Evolutionary conservation across 139 green algal genomes (phyloP).

Genomic region (Monoraphidium neglectum): DNA sequence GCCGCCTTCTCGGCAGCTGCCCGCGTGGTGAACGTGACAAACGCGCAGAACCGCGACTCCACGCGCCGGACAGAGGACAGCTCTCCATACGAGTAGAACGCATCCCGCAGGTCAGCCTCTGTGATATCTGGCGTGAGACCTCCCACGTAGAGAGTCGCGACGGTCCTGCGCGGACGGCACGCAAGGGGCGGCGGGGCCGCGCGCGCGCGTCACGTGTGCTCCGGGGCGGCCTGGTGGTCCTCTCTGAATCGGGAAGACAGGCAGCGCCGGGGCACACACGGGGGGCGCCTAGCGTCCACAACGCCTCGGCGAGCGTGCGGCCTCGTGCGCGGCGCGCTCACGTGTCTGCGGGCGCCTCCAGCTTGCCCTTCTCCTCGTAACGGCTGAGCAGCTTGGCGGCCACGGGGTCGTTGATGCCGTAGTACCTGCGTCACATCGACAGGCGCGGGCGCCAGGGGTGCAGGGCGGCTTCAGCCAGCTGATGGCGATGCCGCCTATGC

Average conservation of each 20-base stretch:
- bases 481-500: too few relatives aligned
- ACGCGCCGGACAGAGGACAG: conserved; percentile 70
- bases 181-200: not conserved
- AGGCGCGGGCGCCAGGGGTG: too few relatives aligned
- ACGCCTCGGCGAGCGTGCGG: too few relatives aligned
- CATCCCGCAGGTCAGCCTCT: conserved; percentile 86
- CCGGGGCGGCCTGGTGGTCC: too few relatives aligned
- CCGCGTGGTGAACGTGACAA: conserved; percentile 84
- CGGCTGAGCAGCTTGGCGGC: conserved; percentile 90
- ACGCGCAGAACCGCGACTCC: conserved; percentile 69
- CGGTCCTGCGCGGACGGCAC: conserved; percentile 57
- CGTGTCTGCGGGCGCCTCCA: conserved; percentile 89
- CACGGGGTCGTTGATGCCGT: conserved; percentile 97
- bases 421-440: conserved; percentile 91
- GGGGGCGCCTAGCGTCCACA: too few relatives aligned
- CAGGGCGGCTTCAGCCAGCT: too few relatives aligned
- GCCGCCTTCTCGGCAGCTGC: conserved; percentile 85
- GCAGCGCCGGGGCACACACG: too few relatives aligned
- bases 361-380: conserved; percentile 64
- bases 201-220: too few relatives aligned
- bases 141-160: conserved; percentile 94
- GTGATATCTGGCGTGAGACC: conserved; percentile 70
- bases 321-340: conserved; percentile 2
- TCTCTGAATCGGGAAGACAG: too few relatives aligned
- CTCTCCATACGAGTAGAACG: conserved; percentile 92